Evolutionary conservation across 371 early-diverging fungal genomes (phyloP), one percentile per base, ranked within the genome.

Genomic region (Mucor sp.): DNA sequence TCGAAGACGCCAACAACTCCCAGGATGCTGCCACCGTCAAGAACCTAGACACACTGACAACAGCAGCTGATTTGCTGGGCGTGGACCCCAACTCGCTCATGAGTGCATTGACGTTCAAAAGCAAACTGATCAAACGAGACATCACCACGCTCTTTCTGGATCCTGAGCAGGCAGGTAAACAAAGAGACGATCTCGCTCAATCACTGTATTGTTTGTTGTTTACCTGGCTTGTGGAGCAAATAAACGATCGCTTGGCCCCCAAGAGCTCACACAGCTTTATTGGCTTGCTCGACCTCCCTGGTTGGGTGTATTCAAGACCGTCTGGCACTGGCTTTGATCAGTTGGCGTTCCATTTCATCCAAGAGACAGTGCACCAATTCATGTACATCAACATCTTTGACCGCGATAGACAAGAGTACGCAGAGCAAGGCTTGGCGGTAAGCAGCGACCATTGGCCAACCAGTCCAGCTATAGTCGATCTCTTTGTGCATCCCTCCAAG

Each of bases 111-210:
- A 93, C 93, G 12, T 93, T 92, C 84, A 90, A 93, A 75, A 90
- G 93, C 25, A 86, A 87, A 65, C 66, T 89, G 27, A 87, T 93
- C n/a, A 87, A 90, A 33, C 76, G 89, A 53, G 96, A 96, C 60
- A 81, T 95, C 28, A 94, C 92, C 71, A 94, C 95, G 8, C 84
- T 94, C n/a, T 93, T 93, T 62, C 79, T 97, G 35, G 88, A 94
- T 72, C 75, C 87, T 23, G 85, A 84, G 17, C 86, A 83, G 27
- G 94, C 97, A 0, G 65, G 76, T 5, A 69, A 74, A 25, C 95
- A 95, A 69, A 87, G 95, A 30, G 93, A 95, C 69, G 82, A 81
- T 17, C 74, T 97, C 4, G 93, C 95, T 0, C 81, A 87, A 55
- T 79, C 89, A 6, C 84, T 97, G 15, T 96, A 96, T 74, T 85